These are phyloP conservation scores for Chaetomiaceae sp. DNA, from an alignment of 2,329 filamentous ascomycete genomes.

Conservation along the genomic window DNA sequence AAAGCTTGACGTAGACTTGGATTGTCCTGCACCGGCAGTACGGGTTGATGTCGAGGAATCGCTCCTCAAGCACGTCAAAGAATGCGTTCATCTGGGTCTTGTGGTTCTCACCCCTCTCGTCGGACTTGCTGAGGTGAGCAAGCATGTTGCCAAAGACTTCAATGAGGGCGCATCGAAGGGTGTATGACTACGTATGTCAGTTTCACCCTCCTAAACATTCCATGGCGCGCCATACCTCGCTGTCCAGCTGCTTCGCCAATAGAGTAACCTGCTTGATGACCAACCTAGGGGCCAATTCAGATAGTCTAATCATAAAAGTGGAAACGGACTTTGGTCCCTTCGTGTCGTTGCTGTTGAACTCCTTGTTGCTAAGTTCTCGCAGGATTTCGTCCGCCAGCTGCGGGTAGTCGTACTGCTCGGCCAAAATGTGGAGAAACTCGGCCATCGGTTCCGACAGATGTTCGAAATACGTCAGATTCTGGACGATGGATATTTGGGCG, in stretches of 20 bases:
- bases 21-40: conserved; percentile 90
- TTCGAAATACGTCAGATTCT: conserved; percentile 97
- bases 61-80: conserved; percentile 92
- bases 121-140: conserved; percentile 80
- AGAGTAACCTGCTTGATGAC: conserved; percentile 98
- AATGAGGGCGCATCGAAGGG: conserved; percentile 85
- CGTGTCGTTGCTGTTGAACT: conserved; percentile 95
- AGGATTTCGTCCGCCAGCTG: conserved; percentile 92
- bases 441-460: conserved; percentile 99
- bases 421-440: conserved; percentile 91
- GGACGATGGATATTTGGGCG: conserved; percentile 95
- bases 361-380: conserved; percentile 91
- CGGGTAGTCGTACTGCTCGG: conserved; percentile 96
- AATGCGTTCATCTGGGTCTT: conserved; percentile 95
- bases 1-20: conserved; percentile 88
- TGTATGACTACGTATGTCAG: conserved; percentile 62
- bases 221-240: conserved; percentile 58
- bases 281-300: conserved; percentile 82
- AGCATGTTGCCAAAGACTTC: conserved; percentile 97
- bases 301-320: conserved; percentile 86
- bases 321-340: conserved; percentile 96
- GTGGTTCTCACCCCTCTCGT: conserved; percentile 86
- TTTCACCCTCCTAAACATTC: too few relatives aligned
- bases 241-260: conserved; percentile 90
- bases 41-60: conserved; percentile 93